Base-by-base conservation (phyloP, 2,329 filamentous ascomycete species). In the Lasiodiplodia sp. region DNA sequence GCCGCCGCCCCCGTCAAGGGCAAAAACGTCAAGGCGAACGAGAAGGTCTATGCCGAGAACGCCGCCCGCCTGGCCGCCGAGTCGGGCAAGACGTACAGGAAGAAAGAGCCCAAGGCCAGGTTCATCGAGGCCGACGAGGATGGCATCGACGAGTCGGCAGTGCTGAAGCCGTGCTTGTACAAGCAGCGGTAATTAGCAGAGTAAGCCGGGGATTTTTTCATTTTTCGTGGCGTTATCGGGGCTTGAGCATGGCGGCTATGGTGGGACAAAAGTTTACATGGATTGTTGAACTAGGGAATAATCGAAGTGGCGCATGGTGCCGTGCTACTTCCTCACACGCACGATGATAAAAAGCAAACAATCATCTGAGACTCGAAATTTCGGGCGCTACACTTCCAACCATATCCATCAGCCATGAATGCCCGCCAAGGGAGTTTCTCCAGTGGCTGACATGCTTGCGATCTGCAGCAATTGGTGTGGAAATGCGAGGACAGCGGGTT, bases 141-240 rank as follows among this genome's bases (percentile, higher is more conserved):
- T 67, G 83, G 83, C 67, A 83, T 84, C 34, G 86, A 85, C 40
- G 86, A 86, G 21, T 82, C 87, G 68, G 83, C 91, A 72, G 92
- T 95, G 68, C 80, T 99, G 73, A 98, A 98, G 84, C 96, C 96
- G 21, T 98, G 96, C 83, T 89, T 98, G 70, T 98, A 98, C 82
- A 98, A 98, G 84, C 87, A 94, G 73, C 88, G 95, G 74, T 96
- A 85, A 55, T 55, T 6, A 14, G 31, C 18, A 25, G 31, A 8
- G 21, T n/a, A 6, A n/a, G 31, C 1, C 10, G 2, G 8, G 18
- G 18, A 14, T 28, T 25, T n/a, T 21, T 34, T 10, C 49, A 8
- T 25, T 49, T 49, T 34, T 31, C 23, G 40, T 67, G 64, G 52
- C 40, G 63, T 49, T 25, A 4, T 25, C 23, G 62, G 28, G 21